Percentiles rank a stretch among this genome's conserved stretches.
Conservation (phyloP, 208 protist genomes). For the Wallacemonas collosoma region DNA sequence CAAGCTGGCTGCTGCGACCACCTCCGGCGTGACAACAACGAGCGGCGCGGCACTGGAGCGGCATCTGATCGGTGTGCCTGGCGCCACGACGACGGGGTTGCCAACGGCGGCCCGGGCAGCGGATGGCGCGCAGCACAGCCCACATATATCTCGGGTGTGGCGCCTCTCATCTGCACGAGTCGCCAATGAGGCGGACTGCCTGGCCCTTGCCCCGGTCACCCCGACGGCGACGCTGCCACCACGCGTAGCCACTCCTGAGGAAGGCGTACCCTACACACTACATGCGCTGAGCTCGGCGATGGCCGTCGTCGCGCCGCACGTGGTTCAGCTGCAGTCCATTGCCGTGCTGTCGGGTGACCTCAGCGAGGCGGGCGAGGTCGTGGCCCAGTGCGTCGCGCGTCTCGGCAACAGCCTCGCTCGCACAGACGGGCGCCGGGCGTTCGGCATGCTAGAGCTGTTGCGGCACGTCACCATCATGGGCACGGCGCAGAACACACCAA, state of each 20-base stretch:
- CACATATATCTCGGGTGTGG: background rate
- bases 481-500: slow-evolving; percentile 18
- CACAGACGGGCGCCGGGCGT: background rate
- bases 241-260: too few relatives aligned
- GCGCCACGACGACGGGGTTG: background rate
- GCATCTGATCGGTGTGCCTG: slow-evolving; percentile 1
- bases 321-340: slow-evolving; percentile 2
- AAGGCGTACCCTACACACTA: background rate
- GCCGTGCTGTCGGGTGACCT: background rate
- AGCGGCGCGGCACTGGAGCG: background rate
- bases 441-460: slow-evolving; percentile 27
- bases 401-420: background rate
- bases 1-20: background rate
- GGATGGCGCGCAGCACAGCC: background rate
- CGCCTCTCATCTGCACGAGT: background rate
- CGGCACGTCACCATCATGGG: slow-evolving; percentile 23
- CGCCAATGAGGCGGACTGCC: background rate
- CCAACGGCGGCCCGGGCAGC: background rate
- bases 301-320: background rate
- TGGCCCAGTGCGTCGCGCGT: background rate
- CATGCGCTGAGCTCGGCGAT: slow-evolving; percentile 5
- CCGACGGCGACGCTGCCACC: slow-evolving; percentile 4
- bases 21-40: background rate
- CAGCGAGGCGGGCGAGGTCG: background rate
- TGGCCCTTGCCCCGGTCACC: background rate